Evolutionary conservation across 768 basidiomycete species (phyloP), one percentile per base, ranked within the genome.

Genomic region (Rhodotorula sphaerocarpa): DNA sequence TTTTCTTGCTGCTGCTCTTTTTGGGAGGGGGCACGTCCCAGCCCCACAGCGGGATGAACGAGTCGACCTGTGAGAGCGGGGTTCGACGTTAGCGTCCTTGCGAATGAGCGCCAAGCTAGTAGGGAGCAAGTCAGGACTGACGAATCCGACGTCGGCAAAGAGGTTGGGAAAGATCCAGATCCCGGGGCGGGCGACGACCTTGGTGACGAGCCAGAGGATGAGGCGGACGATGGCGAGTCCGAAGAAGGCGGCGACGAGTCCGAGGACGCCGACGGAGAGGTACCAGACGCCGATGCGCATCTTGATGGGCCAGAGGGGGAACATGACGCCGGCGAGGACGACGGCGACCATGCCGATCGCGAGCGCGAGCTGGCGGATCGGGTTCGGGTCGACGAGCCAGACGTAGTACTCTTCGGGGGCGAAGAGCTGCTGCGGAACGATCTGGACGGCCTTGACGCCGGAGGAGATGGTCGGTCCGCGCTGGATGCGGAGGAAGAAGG

Each of bases 91-190:
- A 55, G 36, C 28, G 10, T n/a, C n/a, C n/a, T n/a, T n/a, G n/a
- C n/a, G n/a, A n/a, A n/a, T n/a, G n/a, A n/a, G n/a, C n/a, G 31
- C n/a, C 12, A 20, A 33, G 42, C 31, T 63, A 36, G n/a, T 39
- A 5, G 25, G 43, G 30, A 48, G 34, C 46, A 30, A 27, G 27
- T 50, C 27, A 39, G 16, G 14, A 84, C 93, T 76, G 74, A 99
- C 95, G 73, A 97, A 93, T 75, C 95, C 92, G 58, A 96, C 93
- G 72, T 99, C 93, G 20, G 93, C 95, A 69, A 99, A 97, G 36
- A 99, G 78, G 74, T 93, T 86, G 0, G 95, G 95, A 80, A 96
- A 99, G 78, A 97, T 86, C 95, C 95, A 99, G 51, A 99, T 95
- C 46, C 92, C 95, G 20, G 90, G 90, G 63, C 84, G 83, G 36